phyloP scores from a whole-genome alignment of 176 grass and related monocot genomes.

The Oryza longistaminata region DNA sequence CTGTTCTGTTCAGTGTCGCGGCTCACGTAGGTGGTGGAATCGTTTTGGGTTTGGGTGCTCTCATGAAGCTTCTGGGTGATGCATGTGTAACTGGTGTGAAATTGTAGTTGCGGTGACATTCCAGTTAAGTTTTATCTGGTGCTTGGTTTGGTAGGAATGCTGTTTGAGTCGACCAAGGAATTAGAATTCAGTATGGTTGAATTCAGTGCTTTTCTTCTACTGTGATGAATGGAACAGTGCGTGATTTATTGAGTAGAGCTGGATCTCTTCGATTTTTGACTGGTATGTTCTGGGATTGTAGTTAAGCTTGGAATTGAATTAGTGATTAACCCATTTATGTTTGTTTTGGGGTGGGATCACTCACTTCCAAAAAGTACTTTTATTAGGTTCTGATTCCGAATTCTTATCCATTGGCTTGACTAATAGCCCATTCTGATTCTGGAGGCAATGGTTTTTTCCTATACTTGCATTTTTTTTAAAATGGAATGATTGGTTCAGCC shows the following conservation, averaged over 20 bases:
- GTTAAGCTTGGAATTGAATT: neutral
- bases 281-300: conserved; percentile 13
- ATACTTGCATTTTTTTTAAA: neutral
- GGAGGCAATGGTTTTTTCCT: neutral
- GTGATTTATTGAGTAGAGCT: neutral
- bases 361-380: neutral
- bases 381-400: neutral
- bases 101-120: conserved; percentile 5
- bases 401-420: conserved; percentile 6
- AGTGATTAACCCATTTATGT: neutral
- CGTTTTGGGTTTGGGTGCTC: neutral
- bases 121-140: neutral
- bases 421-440: neutral
- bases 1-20: neutral
- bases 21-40: conserved; percentile 10
- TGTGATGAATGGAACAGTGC: neutral
- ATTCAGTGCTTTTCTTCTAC: neutral
- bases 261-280: neutral
- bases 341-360: neutral
- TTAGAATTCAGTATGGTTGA: conserved; percentile 16
- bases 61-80: neutral
- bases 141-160: conserved; percentile 9
- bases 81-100: neutral
- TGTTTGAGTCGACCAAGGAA: conserved; percentile 31
- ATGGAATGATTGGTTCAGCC: neutral